Evolutionary conservation across 148 eudicot species (phyloP).

Genomic region (Amaranthus hypochondriacus): DNA sequence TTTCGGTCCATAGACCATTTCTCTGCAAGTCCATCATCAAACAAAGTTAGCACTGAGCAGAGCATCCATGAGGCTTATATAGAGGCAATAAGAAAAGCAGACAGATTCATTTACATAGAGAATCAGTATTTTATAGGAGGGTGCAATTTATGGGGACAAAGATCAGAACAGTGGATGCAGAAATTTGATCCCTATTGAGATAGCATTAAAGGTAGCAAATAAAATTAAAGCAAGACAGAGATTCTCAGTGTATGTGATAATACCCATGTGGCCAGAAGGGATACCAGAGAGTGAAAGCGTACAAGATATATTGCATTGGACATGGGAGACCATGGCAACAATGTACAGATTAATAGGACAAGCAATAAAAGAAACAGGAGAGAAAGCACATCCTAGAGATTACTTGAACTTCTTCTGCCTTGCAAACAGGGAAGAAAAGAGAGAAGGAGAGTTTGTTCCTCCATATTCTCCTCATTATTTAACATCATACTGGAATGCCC

Average conservation of each 20-base stretch:
- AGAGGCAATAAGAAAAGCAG: constrained; percentile 78
- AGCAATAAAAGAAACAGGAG: constrained; percentile 60
- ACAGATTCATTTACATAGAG: constrained; percentile 76
- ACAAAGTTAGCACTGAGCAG: constrained; percentile 37
- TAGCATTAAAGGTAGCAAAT: constrained; percentile 67
- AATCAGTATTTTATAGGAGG: constrained; percentile 90
- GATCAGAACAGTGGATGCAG: constrained; percentile 70
- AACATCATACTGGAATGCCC: constrained; percentile 72
- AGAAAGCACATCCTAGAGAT: constrained; percentile 61
- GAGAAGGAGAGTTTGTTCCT: constrained; percentile 64
- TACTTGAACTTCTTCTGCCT: constrained; percentile 90
- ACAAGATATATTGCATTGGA: constrained; percentile 85
- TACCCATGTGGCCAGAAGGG: constrained; percentile 99
- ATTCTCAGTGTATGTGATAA: constrained; percentile 67
- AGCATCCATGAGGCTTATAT: constrained; percentile 87
- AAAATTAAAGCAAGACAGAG: constrained; percentile 77
- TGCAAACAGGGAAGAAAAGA: constrained; percentile 69
- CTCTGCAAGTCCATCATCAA: constrained; percentile 51
- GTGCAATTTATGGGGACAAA: constrained; percentile 71
- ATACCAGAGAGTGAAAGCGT: constrained; percentile 71
- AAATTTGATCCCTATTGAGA: constrained; percentile 83
- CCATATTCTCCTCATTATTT: constrained; percentile 62
- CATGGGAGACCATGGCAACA: constrained; percentile 75
- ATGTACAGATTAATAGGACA: constrained; percentile 75
- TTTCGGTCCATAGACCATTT: constrained; percentile 72